These are phyloP conservation scores for Fusarium sp. DNA, from an alignment of 2,329 filamentous ascomycete species.

Conservation along the genomic window DNA sequence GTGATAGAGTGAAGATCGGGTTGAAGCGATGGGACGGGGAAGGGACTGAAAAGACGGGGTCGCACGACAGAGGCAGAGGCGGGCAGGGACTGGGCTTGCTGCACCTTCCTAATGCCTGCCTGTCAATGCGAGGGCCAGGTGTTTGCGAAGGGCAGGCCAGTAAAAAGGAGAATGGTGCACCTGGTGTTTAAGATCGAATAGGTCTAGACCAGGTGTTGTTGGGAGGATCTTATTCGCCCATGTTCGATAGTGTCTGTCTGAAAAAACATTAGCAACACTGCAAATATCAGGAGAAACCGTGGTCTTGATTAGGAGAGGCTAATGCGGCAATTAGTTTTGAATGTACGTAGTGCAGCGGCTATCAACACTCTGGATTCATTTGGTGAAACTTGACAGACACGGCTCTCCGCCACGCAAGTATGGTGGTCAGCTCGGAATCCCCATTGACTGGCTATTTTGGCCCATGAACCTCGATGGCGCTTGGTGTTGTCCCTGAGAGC, in stretches of 20 bases:
- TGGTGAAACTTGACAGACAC: constrained; percentile 4
- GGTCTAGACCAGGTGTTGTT: constrained; percentile 15
- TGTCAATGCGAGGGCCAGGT: constrained; percentile 30
- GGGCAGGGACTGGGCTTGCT: constrained; percentile 28
- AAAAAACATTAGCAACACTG: neutral
- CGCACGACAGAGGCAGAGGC: constrained; percentile 27
- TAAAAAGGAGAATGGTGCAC: constrained; percentile 26
- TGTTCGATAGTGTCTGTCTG: constrained; percentile 11
- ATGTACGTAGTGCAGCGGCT: neutral
- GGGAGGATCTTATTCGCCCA: constrained; percentile 14
- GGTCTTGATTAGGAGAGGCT: constrained; percentile 2
- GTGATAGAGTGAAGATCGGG: constrained; percentile 31
- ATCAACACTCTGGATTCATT: neutral
- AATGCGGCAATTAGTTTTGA: neutral
- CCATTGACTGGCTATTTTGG: neutral
- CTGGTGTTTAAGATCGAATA: constrained; percentile 23
- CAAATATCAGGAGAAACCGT: constrained; percentile 17
- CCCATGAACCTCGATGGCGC: neutral
- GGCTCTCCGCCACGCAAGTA: neutral
- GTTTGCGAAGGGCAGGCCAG: constrained; percentile 26
- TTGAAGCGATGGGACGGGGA: constrained; percentile 25
- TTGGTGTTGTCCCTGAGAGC: neutral
- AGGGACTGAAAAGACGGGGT: constrained; percentile 31
- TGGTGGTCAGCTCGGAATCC: constrained; percentile 11
- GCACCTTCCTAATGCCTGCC: constrained; percentile 34